phyloP scores from a whole-genome alignment of 2,329 filamentous ascomycete genomes.

The Exophiala sideris region DNA sequence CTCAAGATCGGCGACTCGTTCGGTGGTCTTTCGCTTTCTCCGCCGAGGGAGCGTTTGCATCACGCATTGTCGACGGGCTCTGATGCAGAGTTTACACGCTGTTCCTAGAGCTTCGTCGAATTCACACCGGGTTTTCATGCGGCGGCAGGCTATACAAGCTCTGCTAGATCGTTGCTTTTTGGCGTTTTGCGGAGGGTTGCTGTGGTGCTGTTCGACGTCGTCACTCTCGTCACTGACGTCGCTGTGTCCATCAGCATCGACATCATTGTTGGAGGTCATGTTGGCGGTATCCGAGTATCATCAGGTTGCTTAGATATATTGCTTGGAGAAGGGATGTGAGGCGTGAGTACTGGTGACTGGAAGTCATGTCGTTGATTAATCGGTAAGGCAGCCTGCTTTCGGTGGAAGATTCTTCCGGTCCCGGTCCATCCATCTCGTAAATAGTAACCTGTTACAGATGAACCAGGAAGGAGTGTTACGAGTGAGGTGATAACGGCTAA shows the following conservation, averaged over 20 bases:
- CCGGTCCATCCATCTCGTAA: too few relatives aligned
- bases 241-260: constrained; percentile 1
- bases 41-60: constrained; percentile 72
- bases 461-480: neutral
- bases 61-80: constrained; percentile 70
- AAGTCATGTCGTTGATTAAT: too few relatives aligned
- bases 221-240: constrained; percentile 22
- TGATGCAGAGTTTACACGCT: constrained; percentile 71
- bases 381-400: too few relatives aligned
- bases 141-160: constrained; percentile 71
- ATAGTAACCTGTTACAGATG: too few relatives aligned
- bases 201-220: constrained; percentile 14
- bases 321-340: too few relatives aligned
- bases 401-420: too few relatives aligned
- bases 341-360: too few relatives aligned
- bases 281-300: too few relatives aligned
- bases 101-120: constrained; percentile 62
- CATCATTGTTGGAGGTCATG: too few relatives aligned
- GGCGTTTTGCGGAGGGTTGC: neutral
- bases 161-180: constrained; percentile 36
- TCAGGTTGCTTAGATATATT: too few relatives aligned
- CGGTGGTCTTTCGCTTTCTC: constrained; percentile 85
- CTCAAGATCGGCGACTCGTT: constrained; percentile 81
- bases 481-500: too few relatives aligned
- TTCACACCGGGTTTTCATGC: constrained; percentile 82